Conservation (phyloP, 176 grass and related monocot species). For the Saccharum officinarum region DNA sequence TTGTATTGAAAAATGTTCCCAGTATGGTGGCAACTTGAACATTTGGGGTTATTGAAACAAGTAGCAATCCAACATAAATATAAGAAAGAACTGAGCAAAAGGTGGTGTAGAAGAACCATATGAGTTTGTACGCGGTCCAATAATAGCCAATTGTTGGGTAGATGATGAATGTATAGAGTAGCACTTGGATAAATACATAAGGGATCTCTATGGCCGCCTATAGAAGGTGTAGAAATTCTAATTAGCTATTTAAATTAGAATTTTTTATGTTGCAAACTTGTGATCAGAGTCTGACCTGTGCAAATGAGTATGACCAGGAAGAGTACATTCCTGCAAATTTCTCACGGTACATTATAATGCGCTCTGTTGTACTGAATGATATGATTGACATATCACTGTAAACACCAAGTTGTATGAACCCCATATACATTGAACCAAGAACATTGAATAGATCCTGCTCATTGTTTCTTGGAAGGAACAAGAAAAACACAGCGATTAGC, state of each 20-base stretch:
- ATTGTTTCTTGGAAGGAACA: not conserved
- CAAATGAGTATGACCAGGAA: slow-evolving; percentile 64
- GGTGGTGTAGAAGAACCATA: slow-evolving; percentile 53
- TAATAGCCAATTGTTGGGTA: slow-evolving; percentile 58
- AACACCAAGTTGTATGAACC: slow-evolving; percentile 32
- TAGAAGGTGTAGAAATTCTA: not conserved
- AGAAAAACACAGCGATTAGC: not conserved
- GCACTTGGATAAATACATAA: slow-evolving; percentile 43
- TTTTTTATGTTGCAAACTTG: not conserved
- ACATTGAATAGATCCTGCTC: slow-evolving; percentile 70
- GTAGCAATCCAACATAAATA: slow-evolving; percentile 50
- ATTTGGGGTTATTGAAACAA: slow-evolving; percentile 51
- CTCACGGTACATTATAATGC: slow-evolving; percentile 51
- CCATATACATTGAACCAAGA: slow-evolving; percentile 40
- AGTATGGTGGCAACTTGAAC: slow-evolving; percentile 49
- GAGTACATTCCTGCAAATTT: slow-evolving; percentile 80
- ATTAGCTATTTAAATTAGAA: not conserved
- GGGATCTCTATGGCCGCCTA: slow-evolving; percentile 56
- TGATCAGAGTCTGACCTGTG: slow-evolving; percentile 42
- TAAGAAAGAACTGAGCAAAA: slow-evolving; percentile 55
- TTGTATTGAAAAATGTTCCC: slow-evolving; percentile 47
- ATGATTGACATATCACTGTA: slow-evolving; percentile 53
- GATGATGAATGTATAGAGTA: slow-evolving; percentile 42
- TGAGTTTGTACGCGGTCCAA: slow-evolving; percentile 55
- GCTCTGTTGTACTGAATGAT: slow-evolving; percentile 48